Evolutionary conservation across 192 early-diverging fungal genomes (phyloP).

Genomic region (Backusella parvicylindrica): DNA sequence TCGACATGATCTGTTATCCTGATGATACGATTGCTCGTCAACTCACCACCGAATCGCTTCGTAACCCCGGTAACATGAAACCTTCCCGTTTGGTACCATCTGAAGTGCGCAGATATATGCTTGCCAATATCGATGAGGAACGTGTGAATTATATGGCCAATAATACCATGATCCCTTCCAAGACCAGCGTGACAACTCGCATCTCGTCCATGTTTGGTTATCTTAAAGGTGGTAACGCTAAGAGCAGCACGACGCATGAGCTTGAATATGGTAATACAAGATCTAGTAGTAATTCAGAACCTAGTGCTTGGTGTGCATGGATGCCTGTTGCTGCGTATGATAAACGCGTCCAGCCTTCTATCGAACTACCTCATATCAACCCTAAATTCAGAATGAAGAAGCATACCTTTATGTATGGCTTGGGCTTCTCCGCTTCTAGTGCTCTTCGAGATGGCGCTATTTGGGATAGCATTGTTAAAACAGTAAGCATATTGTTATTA

Average conservation of each 20-base stretch:
- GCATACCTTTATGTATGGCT: constrained; percentile 37
- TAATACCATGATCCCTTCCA: constrained; percentile 17
- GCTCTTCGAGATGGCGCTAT: constrained; percentile 26
- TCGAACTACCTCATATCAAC: constrained; percentile 43
- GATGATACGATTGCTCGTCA: constrained; percentile 59
- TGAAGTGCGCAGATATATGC: constrained; percentile 59
- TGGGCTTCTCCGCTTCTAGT: constrained; percentile 36
- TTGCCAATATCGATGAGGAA: constrained; percentile 56
- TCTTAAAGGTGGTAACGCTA: constrained; percentile 34
- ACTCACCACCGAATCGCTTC: constrained; percentile 51
- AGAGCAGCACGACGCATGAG: not conserved
- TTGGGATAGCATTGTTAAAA: constrained; percentile 47
- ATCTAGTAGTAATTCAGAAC: not conserved
- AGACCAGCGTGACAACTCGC: constrained; percentile 12
- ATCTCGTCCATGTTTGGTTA: constrained; percentile 15
- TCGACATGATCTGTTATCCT: constrained; percentile 61
- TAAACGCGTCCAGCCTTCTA: constrained; percentile 17
- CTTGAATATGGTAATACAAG: not conserved
- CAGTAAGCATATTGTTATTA: constrained; percentile 27
- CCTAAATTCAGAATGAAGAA: constrained; percentile 20
- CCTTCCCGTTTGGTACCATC: constrained; percentile 43
- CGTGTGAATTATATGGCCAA: constrained; percentile 40
- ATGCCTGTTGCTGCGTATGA: constrained; percentile 28
- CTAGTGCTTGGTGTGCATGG: constrained; percentile 18
- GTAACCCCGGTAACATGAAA: constrained; percentile 42